phyloP scores from a whole-genome alignment of 805 yeast species.

The Middelhovenomyces tepae region DNA sequence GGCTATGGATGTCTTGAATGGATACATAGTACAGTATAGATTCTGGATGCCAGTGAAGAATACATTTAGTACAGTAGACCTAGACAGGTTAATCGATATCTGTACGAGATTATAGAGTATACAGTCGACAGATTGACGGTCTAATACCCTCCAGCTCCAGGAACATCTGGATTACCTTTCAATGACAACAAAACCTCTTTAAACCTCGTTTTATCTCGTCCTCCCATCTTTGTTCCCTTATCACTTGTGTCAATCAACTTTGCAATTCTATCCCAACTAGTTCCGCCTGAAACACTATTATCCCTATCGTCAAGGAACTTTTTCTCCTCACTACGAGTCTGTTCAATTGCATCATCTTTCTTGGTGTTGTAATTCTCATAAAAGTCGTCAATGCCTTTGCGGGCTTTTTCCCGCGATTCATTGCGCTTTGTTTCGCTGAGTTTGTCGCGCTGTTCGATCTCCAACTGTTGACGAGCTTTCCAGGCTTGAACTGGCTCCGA shows the following conservation, averaged over 20 bases:
- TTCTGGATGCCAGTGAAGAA: no score
- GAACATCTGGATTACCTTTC: constrained; percentile 62
- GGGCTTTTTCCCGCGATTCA: constrained; percentile 67
- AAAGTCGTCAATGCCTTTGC: constrained; percentile 78
- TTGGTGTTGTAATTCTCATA: constrained; percentile 84
- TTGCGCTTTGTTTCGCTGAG: constrained; percentile 53
- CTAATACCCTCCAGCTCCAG: constrained; percentile 65
- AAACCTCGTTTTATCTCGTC: constrained; percentile 58
- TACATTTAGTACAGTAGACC: no score
- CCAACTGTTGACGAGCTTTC: constrained; percentile 73
- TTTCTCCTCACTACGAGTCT: constrained; percentile 58
- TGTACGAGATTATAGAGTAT: no score
- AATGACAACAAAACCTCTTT: constrained; percentile 54
- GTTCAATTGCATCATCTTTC: constrained; percentile 58
- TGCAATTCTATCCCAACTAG: constrained; percentile 53
- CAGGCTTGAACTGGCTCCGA: constrained; percentile 62
- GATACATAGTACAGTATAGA: no score
- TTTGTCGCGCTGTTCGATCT: constrained; percentile 71
- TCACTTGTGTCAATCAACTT: constrained; percentile 41
- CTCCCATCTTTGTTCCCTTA: constrained; percentile 36
- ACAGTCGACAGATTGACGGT: no score
- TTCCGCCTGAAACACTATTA: constrained; percentile 35
- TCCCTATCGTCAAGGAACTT: constrained; percentile 69
- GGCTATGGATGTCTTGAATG: no score
- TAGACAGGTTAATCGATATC: no score